Evolutionary conservation across 2,329 filamentous ascomycete genomes (phyloP).

Genomic region (Canariomyces notabilis): DNA sequence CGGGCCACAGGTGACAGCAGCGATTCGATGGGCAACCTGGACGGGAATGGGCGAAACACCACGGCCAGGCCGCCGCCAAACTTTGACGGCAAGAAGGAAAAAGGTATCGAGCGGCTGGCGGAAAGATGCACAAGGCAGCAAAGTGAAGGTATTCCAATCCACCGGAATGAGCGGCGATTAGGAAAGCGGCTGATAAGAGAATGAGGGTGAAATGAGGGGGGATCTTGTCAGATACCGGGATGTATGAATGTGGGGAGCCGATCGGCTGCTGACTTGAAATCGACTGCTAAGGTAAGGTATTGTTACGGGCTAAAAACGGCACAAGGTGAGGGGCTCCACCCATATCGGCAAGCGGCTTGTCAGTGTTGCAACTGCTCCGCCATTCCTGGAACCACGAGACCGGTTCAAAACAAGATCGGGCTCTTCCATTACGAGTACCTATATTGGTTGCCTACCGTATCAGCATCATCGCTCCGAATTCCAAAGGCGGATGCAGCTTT

Average conservation of each 20-base stretch:
- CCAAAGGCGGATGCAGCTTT: too few relatives aligned
- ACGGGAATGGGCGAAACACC: not conserved
- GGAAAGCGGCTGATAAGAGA: constrained; percentile 4
- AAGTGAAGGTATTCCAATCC: not conserved
- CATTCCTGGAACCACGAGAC: too few relatives aligned
- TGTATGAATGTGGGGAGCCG: constrained; percentile 21
- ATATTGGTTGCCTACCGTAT: too few relatives aligned
- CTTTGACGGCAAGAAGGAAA: not conserved
- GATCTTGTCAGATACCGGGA: constrained; percentile 14
- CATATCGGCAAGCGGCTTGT: not conserved
- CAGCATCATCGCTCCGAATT: too few relatives aligned
- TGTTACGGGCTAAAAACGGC: not conserved
- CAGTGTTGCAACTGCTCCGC: not conserved
- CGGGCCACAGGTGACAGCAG: constrained; percentile 1
- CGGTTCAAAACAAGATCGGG: not conserved
- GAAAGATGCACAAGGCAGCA: constrained; percentile 4
- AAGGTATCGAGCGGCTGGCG: not conserved
- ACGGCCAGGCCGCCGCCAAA: not conserved
- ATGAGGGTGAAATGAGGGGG: constrained; percentile 6
- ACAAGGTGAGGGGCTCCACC: not conserved
- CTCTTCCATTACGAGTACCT: not conserved
- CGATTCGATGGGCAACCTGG: not conserved
- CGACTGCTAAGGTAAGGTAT: not conserved
- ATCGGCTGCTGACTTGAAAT: not conserved
- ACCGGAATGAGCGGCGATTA: not conserved